These are phyloP conservation scores for Tetracladium marchalianum DNA, from an alignment of 495 filamentous ascomycete genomes.

Conservation along the genomic window DNA sequence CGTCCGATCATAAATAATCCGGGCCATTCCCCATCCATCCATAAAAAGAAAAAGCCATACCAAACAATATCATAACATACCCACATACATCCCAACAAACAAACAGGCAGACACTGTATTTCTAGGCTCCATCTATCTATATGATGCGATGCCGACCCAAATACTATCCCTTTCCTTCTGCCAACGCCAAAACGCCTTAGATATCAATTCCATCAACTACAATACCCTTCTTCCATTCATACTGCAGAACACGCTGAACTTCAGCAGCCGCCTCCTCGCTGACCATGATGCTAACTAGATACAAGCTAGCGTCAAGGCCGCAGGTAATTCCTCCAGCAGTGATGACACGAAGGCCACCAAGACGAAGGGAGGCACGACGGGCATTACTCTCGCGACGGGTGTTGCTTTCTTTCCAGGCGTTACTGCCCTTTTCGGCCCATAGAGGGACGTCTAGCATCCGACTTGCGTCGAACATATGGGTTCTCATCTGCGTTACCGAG, in stretches of 20 bases:
- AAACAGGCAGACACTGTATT: too few species aligned
- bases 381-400: constrained; percentile 58
- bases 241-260: constrained; percentile 58
- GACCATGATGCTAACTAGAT: constrained; percentile 66
- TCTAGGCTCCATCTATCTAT: neutral
- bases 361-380: constrained; percentile 51
- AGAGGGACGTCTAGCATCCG: constrained; percentile 48
- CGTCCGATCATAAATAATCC: too few species aligned
- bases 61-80: too few species aligned
- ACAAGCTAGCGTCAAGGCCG: constrained; percentile 69
- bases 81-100: too few species aligned
- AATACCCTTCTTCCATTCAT: constrained; percentile 60
- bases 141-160: neutral
- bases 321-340: constrained; percentile 67
- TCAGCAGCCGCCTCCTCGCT: constrained; percentile 56
- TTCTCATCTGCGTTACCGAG: constrained; percentile 62
- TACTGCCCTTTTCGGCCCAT: constrained; percentile 58
- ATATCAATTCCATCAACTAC: constrained; percentile 67
- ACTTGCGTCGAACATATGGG: constrained; percentile 61
- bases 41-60: too few species aligned
- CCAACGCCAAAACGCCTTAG: constrained; percentile 29
- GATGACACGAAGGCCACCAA: constrained; percentile 63
- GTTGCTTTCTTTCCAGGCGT: constrained; percentile 56
- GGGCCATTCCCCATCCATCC: too few species aligned
- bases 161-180: neutral